Evolutionary conservation across 257 asterid species (phyloP).

Genomic region (Phtheirospermum japonicum): DNA sequence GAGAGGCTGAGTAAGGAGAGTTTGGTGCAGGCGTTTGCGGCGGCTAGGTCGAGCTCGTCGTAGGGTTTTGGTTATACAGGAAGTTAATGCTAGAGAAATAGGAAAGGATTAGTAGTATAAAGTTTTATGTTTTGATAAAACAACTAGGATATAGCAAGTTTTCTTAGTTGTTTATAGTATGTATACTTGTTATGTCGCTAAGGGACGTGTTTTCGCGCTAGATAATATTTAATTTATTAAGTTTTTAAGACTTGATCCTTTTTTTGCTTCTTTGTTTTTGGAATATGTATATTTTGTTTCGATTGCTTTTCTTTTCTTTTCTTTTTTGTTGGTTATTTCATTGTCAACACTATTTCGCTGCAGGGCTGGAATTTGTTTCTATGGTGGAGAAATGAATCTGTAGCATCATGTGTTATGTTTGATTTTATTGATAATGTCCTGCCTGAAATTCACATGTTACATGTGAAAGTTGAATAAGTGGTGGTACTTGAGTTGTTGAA

Average conservation of each 20-base stretch:
- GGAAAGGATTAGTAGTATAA: constrained; percentile 14
- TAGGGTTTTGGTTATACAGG: constrained; percentile 39
- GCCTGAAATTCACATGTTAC: background rate
- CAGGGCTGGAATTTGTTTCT: background rate
- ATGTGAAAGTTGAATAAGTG: background rate
- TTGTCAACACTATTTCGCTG: too few relatives aligned
- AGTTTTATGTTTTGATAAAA: constrained; percentile 23
- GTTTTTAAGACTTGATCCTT: background rate
- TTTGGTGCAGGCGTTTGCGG: constrained; percentile 52
- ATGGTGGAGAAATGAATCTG: background rate
- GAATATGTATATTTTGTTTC: too few relatives aligned
- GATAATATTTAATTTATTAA: too few relatives aligned
- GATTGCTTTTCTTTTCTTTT: too few relatives aligned
- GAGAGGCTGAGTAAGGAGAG: constrained; percentile 69
- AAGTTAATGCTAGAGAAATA: constrained; percentile 34
- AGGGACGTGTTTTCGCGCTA: background rate
- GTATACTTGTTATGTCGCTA: constrained; percentile 33
- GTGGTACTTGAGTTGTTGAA: too few relatives aligned
- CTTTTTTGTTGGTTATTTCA: too few relatives aligned
- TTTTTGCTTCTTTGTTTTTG: too few relatives aligned
- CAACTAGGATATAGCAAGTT: constrained; percentile 33
- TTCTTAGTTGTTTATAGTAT: constrained; percentile 35
- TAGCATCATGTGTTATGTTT: background rate
- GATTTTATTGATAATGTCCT: background rate
- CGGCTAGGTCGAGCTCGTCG: constrained; percentile 36